Evolutionary conservation across 495 filamentous ascomycete species (phyloP), one percentile per base, ranked within the genome.

Genomic region (Hypoxylon subgilvum): DNA sequence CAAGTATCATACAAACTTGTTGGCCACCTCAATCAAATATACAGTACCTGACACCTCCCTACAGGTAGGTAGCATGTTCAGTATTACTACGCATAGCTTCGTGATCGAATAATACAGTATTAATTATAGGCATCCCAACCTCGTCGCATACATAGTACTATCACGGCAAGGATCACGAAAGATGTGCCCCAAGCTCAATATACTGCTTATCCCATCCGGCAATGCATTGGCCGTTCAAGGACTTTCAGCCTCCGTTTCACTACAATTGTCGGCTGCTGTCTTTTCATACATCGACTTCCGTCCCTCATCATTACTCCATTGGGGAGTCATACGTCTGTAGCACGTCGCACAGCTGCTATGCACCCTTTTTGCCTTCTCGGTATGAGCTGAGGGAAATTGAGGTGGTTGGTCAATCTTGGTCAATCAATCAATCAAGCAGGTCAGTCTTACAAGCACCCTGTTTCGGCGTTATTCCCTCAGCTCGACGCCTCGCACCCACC

Each of bases 401-500:
- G 59, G 52, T 63, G 60, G 60, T 63, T 63, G 59, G 59, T 52
- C 35, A 41, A 52, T 51, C 52, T 17, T 30, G n/a, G n/a, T 30
- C 34, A 18, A 38, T 38, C 34, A 38, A 18, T 38, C 34, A 38
- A 38, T 16, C 34, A 18, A 38, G 14, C n/a, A 38, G 45, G 45
- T 25, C 30, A 48, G 31, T 48, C 46, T 28, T 45, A 46, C 23
- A 12, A 48, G 41, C 23, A 49, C 38, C 53, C 30, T 44, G 36
- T 57, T 57, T 63, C 53, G 60, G 60, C 48, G 21, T 49, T 63
- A 53, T 63, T 63, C 60, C 48, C 48, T 63, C 60, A 63, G 60
- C 60, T 63, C 38, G 14, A 63, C 52, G 60, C 60, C 52, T 53
- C 48, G 19, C 41, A 43, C 22, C 36, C 43, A 52, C 42, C 34